Evolutionary conservation across 2,329 filamentous ascomycete genomes (phyloP).

Genomic region (Verticillium longisporum): DNA sequence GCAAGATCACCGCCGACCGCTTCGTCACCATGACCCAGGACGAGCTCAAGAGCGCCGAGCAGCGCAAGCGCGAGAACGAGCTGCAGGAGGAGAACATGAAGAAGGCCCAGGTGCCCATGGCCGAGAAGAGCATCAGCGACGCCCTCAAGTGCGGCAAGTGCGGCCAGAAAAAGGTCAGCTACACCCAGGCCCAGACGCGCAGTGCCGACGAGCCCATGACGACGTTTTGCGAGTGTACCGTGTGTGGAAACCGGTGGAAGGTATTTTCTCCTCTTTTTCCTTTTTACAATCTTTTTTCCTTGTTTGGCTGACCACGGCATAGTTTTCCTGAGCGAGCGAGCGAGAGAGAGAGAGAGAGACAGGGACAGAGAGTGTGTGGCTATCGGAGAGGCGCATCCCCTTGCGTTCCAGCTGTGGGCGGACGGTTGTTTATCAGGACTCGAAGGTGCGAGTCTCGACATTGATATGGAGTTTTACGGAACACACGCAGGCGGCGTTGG

Average conservation of each 20-base stretch:
- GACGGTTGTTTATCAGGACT: conserved; percentile 9
- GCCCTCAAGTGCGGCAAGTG: conserved; percentile 88
- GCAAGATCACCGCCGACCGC: conserved; percentile 61
- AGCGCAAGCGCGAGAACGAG: conserved; percentile 66
- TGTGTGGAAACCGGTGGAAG: conserved; percentile 67
- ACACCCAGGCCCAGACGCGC: conserved; percentile 92
- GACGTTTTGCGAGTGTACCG: conserved; percentile 66
- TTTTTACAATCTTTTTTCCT: neutral
- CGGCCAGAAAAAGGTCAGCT: conserved; percentile 88
- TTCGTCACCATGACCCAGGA: conserved; percentile 87
- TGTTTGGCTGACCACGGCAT: too few relatives aligned
- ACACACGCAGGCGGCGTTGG: neutral
- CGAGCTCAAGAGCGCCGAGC: conserved; percentile 83
- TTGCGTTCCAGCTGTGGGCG: conserved; percentile 8
- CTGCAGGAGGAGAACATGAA: conserved; percentile 92
- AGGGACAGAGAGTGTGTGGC: neutral
- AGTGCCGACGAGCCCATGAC: conserved; percentile 92
- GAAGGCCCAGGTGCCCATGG: conserved; percentile 90
- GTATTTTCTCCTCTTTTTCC: conserved; percentile 33
- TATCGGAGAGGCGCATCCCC: neutral
- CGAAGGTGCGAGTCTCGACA: conserved; percentile 5
- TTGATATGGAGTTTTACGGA: conserved; percentile 10
- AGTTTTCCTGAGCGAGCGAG: conserved; percentile 11
- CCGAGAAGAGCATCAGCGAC: conserved; percentile 83
- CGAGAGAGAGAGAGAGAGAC: too few relatives aligned